Evolutionary conservation across 257 asterid species (phyloP).

Genomic region (Solanum bulbocastanum): DNA sequence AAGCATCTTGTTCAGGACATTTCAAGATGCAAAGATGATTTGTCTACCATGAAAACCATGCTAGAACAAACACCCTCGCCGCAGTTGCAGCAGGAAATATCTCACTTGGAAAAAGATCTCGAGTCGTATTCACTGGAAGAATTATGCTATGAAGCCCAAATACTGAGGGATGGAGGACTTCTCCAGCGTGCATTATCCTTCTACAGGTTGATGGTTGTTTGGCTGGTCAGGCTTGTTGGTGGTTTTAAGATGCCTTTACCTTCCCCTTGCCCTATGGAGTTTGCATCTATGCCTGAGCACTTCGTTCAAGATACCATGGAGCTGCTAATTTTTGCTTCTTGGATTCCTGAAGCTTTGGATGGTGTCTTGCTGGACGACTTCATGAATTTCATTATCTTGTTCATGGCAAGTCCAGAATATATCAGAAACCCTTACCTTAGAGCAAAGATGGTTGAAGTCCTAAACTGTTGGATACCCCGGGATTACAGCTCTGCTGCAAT

Average conservation of each 20-base stretch:
- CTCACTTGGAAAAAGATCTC: conserved; percentile 71
- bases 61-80: conserved; percentile 66
- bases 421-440: conserved; percentile 86
- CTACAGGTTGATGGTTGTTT: conserved; percentile 83
- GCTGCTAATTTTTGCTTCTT: conserved; percentile 82
- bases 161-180: conserved; percentile 81
- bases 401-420: conserved; percentile 94
- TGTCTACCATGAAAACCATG: conserved; percentile 70
- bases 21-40: conserved; percentile 69
- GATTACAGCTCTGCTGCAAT: conserved; percentile 84
- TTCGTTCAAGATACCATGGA: conserved; percentile 96
- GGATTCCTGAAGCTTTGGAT: conserved; percentile 94
- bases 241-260: conserved; percentile 93
- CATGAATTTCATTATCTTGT: conserved; percentile 96
- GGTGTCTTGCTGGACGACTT: conserved; percentile 86
- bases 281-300: conserved; percentile 91
- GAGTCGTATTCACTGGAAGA: conserved; percentile 73
- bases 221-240: conserved; percentile 80
- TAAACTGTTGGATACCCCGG: conserved; percentile 94
- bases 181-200: conserved; percentile 81
- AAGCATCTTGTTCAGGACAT: conserved; percentile 96
- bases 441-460: conserved; percentile 99
- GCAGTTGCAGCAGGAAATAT: conserved; percentile 70
- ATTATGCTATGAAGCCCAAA: conserved; percentile 93
- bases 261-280: conserved; percentile 70